phyloP scores from a whole-genome alignment of 106 monocot genomes.

The Dactylorhiza incarnata region DNA sequence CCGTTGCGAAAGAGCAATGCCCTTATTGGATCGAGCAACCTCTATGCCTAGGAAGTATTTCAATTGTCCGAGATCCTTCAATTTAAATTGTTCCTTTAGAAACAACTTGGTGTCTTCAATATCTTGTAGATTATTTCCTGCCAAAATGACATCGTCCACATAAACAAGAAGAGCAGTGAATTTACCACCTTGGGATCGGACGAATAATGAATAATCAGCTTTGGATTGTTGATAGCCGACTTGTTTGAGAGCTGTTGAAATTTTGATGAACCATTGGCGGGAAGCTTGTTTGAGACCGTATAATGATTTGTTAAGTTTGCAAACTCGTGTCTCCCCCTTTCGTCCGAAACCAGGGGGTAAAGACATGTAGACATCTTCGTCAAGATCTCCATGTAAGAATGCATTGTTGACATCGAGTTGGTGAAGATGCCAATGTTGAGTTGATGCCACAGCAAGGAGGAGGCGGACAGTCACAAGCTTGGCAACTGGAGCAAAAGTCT shows the following conservation, averaged over 20 bases:
- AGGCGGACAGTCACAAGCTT: neutral
- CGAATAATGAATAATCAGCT: conserved; percentile 8
- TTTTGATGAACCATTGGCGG: neutral
- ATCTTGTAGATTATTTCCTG: neutral
- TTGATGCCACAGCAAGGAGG: neutral
- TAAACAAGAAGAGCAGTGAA: neutral
- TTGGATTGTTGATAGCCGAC: neutral
- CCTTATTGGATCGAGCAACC: neutral
- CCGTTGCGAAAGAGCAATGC: neutral
- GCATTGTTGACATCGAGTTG: conserved; percentile 8
- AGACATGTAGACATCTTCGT: conserved; percentile 7
- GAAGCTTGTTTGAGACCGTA: neutral
- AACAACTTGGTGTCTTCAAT: neutral
- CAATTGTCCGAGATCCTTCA: conserved; percentile 2
- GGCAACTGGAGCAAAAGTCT: conserved; percentile 1
- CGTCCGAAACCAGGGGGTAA: neutral
- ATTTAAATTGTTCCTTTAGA: neutral
- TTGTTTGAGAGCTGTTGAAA: neutral
- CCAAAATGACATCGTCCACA: conserved; percentile 10
- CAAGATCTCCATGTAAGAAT: neutral
- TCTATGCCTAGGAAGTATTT: conserved; percentile 9
- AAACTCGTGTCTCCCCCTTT: conserved; percentile 1
- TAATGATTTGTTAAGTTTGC: neutral
- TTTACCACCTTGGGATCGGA: neutral
- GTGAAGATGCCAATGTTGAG: neutral